Evolutionary conservation across 495 filamentous ascomycete species (phyloP).

Genomic region (Penicillium maclennaniae): DNA sequence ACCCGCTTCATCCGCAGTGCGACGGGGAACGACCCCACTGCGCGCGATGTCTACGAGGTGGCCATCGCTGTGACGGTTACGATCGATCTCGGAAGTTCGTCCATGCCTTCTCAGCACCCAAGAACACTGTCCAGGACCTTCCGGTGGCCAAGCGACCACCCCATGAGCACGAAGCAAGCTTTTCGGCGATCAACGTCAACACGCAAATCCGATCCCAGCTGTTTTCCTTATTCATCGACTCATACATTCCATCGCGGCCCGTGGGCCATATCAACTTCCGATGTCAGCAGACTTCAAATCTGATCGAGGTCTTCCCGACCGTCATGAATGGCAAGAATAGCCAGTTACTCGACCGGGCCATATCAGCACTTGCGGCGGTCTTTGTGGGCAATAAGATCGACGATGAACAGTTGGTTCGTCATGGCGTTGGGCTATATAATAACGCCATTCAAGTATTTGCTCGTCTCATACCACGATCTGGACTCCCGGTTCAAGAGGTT

Average conservation of each 20-base stretch:
- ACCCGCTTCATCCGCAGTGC: not conserved
- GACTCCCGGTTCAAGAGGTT: conserved; percentile 10
- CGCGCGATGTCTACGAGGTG: conserved; percentile 13
- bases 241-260: conserved; percentile 8
- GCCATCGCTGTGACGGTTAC: conserved; percentile 10
- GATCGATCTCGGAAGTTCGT: conserved; percentile 10
- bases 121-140: not conserved
- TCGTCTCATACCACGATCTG: conserved; percentile 2
- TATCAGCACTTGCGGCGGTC: conserved; percentile 10
- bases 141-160: not conserved
- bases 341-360: conserved; percentile 12
- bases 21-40: conserved; percentile 15
- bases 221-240: conserved; percentile 16
- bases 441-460: conserved; percentile 9
- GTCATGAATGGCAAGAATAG: conserved; percentile 8
- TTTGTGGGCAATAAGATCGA: conserved; percentile 15
- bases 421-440: conserved; percentile 11
- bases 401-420: conserved; percentile 5
- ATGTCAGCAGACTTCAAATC: conserved; percentile 6
- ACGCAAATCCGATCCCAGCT: conserved; percentile 14
- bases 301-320: conserved; percentile 10
- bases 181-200: conserved; percentile 12
- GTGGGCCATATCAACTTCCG: conserved; percentile 5
- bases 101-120: conserved; percentile 8
- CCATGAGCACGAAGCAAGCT: not conserved